These are phyloP conservation scores for Didymosphaeria variabile DNA, from an alignment of 2,329 filamentous ascomycete species.

Conservation along the genomic window DNA sequence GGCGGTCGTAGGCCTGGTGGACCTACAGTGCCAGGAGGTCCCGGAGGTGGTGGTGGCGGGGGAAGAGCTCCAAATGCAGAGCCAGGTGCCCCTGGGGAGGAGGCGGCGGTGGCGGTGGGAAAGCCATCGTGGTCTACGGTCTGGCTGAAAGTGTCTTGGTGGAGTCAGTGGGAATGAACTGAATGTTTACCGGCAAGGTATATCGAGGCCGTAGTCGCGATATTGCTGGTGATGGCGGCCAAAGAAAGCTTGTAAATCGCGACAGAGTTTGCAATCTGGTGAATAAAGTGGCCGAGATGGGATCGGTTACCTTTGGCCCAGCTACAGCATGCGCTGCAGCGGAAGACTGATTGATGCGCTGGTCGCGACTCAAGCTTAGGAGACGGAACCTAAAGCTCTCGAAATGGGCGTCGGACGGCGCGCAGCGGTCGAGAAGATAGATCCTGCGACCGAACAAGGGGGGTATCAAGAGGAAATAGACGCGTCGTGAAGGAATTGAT, in stretches of 20 bases:
- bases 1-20: constrained; percentile 78
- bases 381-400: constrained; percentile 35
- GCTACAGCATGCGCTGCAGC: constrained; percentile 17
- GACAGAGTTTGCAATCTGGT: background rate
- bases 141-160: background rate
- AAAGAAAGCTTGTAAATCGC: background rate
- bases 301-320: constrained; percentile 13
- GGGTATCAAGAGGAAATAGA: constrained; percentile 23
- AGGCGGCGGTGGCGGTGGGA: constrained; percentile 53
- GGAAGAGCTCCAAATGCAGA: constrained; percentile 56
- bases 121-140: constrained; percentile 29
- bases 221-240: background rate
- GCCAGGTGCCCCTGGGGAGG: constrained; percentile 48
- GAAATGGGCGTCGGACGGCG: constrained; percentile 23
- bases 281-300: background rate
- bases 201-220: background rate
- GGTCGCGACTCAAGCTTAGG: constrained; percentile 31
- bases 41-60: constrained; percentile 61
- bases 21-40: constrained; percentile 59
- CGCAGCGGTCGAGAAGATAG: constrained; percentile 5
- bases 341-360: constrained; percentile 17
- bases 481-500: constrained; percentile 31
- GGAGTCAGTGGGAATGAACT: background rate
- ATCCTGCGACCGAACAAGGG: constrained; percentile 15
- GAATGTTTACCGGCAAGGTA: background rate